A percentile compares a stretch with the other conserved stretches of the same genome.
These are phyloP conservation scores for Citrus reticulata DNA, from an alignment of 345 rosid genomes.

Conservation along the genomic window DNA sequence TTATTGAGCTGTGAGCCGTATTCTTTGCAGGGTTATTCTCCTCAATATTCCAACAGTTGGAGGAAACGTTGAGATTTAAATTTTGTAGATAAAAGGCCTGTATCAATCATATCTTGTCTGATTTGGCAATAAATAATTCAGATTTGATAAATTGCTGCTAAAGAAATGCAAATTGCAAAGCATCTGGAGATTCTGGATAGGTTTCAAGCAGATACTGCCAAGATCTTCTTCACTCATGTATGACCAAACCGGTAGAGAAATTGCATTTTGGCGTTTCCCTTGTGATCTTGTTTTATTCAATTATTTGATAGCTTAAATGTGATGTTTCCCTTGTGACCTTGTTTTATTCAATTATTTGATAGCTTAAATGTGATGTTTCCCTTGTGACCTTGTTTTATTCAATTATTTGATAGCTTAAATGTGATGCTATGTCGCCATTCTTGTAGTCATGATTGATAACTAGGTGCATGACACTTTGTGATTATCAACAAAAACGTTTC, in stretches of 20 bases:
- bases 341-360: not conserved
- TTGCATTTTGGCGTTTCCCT: not conserved
- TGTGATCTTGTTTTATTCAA: not conserved
- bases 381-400: not conserved
- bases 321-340: not conserved
- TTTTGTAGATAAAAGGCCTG: conserved; percentile 38
- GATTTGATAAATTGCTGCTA: not conserved
- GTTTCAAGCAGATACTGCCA: not conserved
- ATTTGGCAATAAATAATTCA: not conserved
- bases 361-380: not conserved
- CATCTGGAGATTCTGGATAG: not conserved
- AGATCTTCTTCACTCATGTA: not conserved
- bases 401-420: not conserved
- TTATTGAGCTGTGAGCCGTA: not conserved
- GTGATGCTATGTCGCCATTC: not conserved
- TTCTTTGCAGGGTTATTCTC: conserved; percentile 57
- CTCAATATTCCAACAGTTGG: conserved; percentile 45
- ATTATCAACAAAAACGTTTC: not conserved
- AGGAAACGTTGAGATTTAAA: conserved; percentile 43
- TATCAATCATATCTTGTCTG: not conserved
- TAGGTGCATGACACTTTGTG: not conserved
- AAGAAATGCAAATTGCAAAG: not conserved
- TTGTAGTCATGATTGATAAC: not conserved
- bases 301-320: not conserved
- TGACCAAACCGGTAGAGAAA: not conserved